A percentile compares a stretch with the other conserved stretches of the same genome.
Evolutionary conservation across 306 rosid species (phyloP).

Genomic region (Inga leiocalycina): DNA sequence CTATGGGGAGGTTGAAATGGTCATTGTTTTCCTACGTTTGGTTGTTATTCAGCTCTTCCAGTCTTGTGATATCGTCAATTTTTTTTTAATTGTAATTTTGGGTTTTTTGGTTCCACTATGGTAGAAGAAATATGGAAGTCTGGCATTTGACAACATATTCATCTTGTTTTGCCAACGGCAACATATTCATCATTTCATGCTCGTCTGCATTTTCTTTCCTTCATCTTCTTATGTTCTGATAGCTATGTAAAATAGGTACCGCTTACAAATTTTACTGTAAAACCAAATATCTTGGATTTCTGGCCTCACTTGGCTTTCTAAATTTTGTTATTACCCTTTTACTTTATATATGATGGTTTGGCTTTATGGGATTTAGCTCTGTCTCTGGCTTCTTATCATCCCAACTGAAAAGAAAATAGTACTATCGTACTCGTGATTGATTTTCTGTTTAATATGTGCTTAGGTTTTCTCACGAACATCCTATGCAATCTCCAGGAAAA

Average conservation of each 20-base stretch:
- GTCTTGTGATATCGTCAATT: conserved; percentile 10
- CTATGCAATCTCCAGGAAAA: conserved; percentile 53
- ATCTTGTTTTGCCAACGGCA: background rate
- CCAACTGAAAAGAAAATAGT: background rate
- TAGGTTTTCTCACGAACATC: conserved; percentile 69
- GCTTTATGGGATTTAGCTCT: background rate
- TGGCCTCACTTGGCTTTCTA: background rate
- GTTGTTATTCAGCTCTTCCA: background rate
- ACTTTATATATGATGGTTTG: conserved; percentile 14
- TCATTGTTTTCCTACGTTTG: background rate
- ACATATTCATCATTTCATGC: background rate
- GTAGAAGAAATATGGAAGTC: background rate
- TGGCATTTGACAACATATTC: background rate
- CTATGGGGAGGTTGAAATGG: conserved; percentile 18
- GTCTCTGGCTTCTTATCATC: background rate
- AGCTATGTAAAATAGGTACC: background rate
- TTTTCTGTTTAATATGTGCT: conserved; percentile 24
- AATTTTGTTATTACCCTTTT: background rate
- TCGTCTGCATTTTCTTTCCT: background rate
- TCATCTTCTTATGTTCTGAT: conserved; percentile 8
- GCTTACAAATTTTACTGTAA: background rate
- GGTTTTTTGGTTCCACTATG: background rate
- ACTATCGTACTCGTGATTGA: conserved; percentile 17
- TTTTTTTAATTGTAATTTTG: background rate
- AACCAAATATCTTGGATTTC: background rate